These are phyloP conservation scores for Aphanomyces astaci DNA, from an alignment of 352 stramenopile species.

Conservation along the genomic window DNA sequence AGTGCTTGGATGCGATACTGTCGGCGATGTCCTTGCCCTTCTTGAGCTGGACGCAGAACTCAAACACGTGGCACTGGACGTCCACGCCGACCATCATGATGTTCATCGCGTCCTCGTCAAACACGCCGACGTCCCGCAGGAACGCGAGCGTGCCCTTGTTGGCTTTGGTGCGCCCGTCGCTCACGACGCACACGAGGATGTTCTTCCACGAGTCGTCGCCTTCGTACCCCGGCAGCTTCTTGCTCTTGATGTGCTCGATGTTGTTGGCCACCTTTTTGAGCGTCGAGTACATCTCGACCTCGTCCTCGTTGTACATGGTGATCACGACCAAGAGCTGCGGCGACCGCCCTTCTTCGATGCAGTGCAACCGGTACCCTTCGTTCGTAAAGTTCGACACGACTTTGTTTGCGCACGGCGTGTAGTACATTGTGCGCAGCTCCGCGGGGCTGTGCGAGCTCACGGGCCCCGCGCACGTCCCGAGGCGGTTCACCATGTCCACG, in stretches of 20 bases:
- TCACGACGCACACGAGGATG: slow-evolving; percentile 23
- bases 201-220: slow-evolving; percentile 24
- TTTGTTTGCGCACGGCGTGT: slow-evolving; percentile 24
- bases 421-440: slow-evolving; percentile 25
- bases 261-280: slow-evolving; percentile 26
- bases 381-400: slow-evolving; percentile 21
- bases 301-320: slow-evolving; percentile 27
- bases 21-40: slow-evolving; percentile 21
- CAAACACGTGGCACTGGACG: slow-evolving; percentile 24
- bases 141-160: slow-evolving; percentile 25
- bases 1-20: background rate
- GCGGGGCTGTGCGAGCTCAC: background rate
- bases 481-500: slow-evolving; percentile 30
- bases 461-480: slow-evolving; percentile 18
- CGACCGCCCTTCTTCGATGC: slow-evolving; percentile 21
- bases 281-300: slow-evolving; percentile 25
- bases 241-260: slow-evolving; percentile 22
- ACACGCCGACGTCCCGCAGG: slow-evolving; percentile 21
- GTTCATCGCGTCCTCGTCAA: slow-evolving; percentile 25
- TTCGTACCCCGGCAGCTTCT: slow-evolving; percentile 25
- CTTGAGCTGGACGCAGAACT: slow-evolving; percentile 25
- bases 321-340: slow-evolving; percentile 26
- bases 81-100: slow-evolving; percentile 25
- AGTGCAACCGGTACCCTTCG: slow-evolving; percentile 21
- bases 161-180: slow-evolving; percentile 23